Conservation (phyloP, 768 basidiomycete species). For the Psilocybe cubensis region DNA sequence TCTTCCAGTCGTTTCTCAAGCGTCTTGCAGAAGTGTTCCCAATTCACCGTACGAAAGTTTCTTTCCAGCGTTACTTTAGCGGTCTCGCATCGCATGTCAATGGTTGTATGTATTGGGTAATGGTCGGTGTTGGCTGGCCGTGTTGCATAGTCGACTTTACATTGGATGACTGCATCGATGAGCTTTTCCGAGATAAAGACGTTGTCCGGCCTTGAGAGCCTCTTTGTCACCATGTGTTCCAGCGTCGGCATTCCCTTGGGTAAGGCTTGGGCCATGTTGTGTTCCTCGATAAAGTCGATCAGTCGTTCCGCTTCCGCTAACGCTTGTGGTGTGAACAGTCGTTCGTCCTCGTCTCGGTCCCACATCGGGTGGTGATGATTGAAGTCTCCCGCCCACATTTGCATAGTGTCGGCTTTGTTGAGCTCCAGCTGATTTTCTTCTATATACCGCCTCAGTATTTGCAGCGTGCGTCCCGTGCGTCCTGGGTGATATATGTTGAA, state of each 20-base stretch:
- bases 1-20: conserved; percentile 9
- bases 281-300: not conserved
- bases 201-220: conserved; percentile 41
- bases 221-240: too few relatives aligned
- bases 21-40: conserved; percentile 27
- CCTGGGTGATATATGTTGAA: too few relatives aligned
- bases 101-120: conserved; percentile 31
- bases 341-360: conserved; percentile 33
- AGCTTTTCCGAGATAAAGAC: conserved; percentile 32
- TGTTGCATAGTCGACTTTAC: conserved; percentile 23
- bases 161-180: conserved; percentile 20
- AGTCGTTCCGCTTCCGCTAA: not conserved
- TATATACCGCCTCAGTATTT: not conserved
- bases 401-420: conserved; percentile 1
- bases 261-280: not conserved
- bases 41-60: conserved; percentile 32
- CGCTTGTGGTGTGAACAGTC: conserved; percentile 34
- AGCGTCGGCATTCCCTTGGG: not conserved
- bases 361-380: conserved; percentile 44
- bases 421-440: not conserved
- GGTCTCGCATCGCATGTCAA: not conserved
- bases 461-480: not conserved
- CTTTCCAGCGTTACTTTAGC: not conserved
- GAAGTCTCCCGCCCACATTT: conserved; percentile 42
- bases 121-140: conserved; percentile 31